Conservation (phyloP, 2,329 filamentous ascomycete genomes). For the Cryoendolithus antarcticus region DNA sequence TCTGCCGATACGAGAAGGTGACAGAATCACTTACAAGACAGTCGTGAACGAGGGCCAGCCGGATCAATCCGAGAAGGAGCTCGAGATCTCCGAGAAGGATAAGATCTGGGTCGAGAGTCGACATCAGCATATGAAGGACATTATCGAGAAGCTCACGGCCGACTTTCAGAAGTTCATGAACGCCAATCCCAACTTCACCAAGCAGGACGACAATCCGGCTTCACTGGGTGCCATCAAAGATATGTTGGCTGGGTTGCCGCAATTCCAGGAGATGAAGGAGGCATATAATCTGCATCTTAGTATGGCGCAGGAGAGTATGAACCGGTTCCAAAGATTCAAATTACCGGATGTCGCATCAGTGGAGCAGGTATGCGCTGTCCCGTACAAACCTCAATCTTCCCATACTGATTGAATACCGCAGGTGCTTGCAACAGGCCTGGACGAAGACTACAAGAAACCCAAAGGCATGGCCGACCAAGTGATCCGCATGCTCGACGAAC, state of each 20-base stretch:
- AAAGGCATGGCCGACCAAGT: conserved; percentile 81
- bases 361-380: conserved; percentile 52
- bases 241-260: conserved; percentile 87
- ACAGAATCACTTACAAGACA: conserved; percentile 78
- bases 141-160: conserved; percentile 80
- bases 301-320: conserved; percentile 98
- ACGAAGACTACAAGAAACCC: conserved; percentile 83
- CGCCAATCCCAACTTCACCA: conserved; percentile 84
- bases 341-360: conserved; percentile 75
- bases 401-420: conserved; percentile 14
- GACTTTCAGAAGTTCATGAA: conserved; percentile 89
- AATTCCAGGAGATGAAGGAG: conserved; percentile 93
- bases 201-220: conserved; percentile 42
- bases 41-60: conserved; percentile 60
- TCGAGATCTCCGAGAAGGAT: conserved; percentile 84
- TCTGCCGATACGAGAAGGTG: conserved; percentile 72
- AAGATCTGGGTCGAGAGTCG: conserved; percentile 91
- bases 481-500: conserved; percentile 78
- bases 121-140: conserved; percentile 95
- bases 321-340: conserved; percentile 73
- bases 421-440: conserved; percentile 77
- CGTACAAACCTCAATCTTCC: not conserved
- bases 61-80: conserved; percentile 69
- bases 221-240: conserved; percentile 75
- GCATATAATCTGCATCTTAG: conserved; percentile 86